A percentile compares a stretch with the other conserved stretches of the same genome.
Conservation (phyloP, 1,284 basidiomycete genomes). For the Xerocomus minutiporus region DNA sequence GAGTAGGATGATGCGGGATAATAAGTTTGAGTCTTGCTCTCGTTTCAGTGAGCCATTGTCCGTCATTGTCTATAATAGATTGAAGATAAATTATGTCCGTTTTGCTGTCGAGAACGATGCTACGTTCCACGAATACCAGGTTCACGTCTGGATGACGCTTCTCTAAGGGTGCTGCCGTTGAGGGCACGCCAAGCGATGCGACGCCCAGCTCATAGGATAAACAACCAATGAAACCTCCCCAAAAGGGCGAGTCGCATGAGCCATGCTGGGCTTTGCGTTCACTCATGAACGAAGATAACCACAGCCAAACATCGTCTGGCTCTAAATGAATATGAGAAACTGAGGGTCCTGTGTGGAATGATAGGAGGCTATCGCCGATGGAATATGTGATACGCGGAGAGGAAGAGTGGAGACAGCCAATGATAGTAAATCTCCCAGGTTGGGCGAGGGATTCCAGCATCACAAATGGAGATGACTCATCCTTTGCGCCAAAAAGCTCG, state of each 20-base stretch:
- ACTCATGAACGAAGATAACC: conserved; percentile 66
- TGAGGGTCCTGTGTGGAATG: conserved; percentile 35
- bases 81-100: conserved; percentile 55
- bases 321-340: conserved; percentile 37
- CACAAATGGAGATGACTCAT: conserved; percentile 61
- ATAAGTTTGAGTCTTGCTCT: conserved; percentile 18
- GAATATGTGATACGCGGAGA: conserved; percentile 57
- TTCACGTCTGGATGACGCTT: conserved; percentile 63
- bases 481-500: conserved; percentile 54
- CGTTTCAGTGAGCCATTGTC: conserved; percentile 51
- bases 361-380: conserved; percentile 47
- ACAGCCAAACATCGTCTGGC: conserved; percentile 59
- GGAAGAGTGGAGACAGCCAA: conserved; percentile 51
- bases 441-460: conserved; percentile 69
- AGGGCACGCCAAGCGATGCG: conserved; percentile 43
- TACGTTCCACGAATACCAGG: conserved; percentile 70
- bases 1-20: conserved; percentile 29
- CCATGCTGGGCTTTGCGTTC: conserved; percentile 45
- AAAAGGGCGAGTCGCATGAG: conserved; percentile 57
- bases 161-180: conserved; percentile 21
- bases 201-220: conserved; percentile 76
- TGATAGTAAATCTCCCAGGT: conserved; percentile 69
- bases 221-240: conserved; percentile 72
- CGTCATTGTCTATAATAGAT: conserved; percentile 56
- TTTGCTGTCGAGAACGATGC: conserved; percentile 59